Evolutionary conservation across 768 basidiomycete genomes (phyloP).

Genomic region (Boletus sensibilis): DNA sequence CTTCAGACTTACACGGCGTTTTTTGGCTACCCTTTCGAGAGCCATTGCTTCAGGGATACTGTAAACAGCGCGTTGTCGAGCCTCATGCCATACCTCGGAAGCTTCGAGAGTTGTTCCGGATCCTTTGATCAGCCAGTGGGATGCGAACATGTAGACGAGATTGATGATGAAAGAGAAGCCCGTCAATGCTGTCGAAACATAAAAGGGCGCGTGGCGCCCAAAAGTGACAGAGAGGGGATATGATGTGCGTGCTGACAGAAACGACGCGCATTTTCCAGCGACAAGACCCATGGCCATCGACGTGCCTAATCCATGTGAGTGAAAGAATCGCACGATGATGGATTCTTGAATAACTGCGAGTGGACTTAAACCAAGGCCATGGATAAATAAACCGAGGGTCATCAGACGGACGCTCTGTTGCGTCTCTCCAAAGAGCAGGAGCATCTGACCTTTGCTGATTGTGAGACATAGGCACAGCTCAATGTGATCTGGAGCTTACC

Average conservation of each 20-base stretch:
- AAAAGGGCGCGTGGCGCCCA: conserved; percentile 73
- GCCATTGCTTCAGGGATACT: conserved; percentile 58
- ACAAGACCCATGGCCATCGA: conserved; percentile 83
- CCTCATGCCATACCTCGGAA: conserved; percentile 57
- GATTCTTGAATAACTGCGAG: conserved; percentile 83
- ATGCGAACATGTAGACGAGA: conserved; percentile 60
- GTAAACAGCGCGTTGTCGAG: conserved; percentile 42
- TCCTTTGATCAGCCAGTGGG: conserved; percentile 61
- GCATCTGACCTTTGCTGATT: conserved; percentile 49
- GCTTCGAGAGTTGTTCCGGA: conserved; percentile 65
- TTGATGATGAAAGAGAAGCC: conserved; percentile 67
- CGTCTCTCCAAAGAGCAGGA: conserved; percentile 67
- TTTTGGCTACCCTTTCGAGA: conserved; percentile 62
- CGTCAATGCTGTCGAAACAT: conserved; percentile 62
- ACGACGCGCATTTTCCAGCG: conserved; percentile 76
- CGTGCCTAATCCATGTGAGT: conserved; percentile 68
- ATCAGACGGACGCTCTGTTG: conserved; percentile 61
- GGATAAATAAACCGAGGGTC: conserved; percentile 75
- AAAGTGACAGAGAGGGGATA: conserved; percentile 71
- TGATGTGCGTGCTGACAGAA: conserved; percentile 69
- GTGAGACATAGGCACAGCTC: conserved; percentile 6
- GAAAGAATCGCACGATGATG: conserved; percentile 82
- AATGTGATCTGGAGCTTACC: conserved; percentile 36
- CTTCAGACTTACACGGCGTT: conserved; percentile 56
- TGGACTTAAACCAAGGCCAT: conserved; percentile 77